Evolutionary conservation across 148 eudicot genomes (phyloP), one percentile per base, ranked within the genome.

Genomic region (Oxyria digyna): DNA sequence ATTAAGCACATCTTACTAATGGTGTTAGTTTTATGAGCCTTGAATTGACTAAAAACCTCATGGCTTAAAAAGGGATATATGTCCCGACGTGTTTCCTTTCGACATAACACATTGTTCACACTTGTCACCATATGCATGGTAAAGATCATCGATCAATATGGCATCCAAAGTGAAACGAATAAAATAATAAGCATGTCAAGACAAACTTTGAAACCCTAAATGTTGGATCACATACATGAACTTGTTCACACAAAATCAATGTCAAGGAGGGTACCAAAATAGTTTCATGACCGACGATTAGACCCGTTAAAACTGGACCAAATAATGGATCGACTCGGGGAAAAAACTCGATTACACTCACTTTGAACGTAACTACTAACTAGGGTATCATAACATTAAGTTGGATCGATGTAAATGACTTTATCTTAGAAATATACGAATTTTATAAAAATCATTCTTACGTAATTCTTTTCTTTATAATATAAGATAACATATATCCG

Each of bases 101-200:
- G 29, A 26, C 65, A 59, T 59, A 59, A 37, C 65, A 59, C 18
- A 59, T 59, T 59, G 65, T 0, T 29, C 37, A 59, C 18, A 59
- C 37, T 29, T 59, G 65, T 26, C 18, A 59, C 37, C 18, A 15
- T 54, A 54, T 59, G 35, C 65, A 59, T 59, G 27, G 65, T 59
- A 59, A 59, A 29, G 37, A 15, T 57, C n/a, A 59, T 4, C 65
- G 10, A 29, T 59, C 27, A 29, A 35, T 35, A 35, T 35, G 3
- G 65, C 14, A 59, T 59, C 65, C 65, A 29, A 59, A 59, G 65
- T 59, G 65, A 59, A 59, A 59, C 6, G 37, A 59, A 59, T 18
- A 59, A 59, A 59, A 59, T 6, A 15, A 59, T 5, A n/a, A n/a
- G n/a, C n/a, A 29, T 27, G 65, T 37, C 65, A 13, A 27, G 65